Evolutionary conservation across 495 filamentous ascomycete genomes (phyloP), one percentile per base, ranked within the genome.

Genomic region (Extremus antarcticus): DNA sequence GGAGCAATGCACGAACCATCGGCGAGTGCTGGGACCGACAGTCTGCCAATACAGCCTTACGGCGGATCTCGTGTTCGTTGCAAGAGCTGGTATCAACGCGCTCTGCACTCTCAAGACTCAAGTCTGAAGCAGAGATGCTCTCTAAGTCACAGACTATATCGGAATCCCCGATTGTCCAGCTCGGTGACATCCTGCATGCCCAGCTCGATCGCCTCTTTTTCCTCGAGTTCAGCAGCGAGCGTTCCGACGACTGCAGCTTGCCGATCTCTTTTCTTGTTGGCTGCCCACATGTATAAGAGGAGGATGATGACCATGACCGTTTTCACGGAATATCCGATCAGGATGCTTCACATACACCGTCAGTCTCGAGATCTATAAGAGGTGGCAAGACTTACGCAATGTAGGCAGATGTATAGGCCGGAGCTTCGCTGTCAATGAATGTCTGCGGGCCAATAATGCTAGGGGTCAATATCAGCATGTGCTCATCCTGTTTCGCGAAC

Each of bases 181-280:
- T 81, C 76, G 0, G 77, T 79, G 66, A 75, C 66, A 55, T 79
- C 76, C 65, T 76, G 65, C 76, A 81, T 81, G n/a, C 78, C 77
- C 51, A 61, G 67, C 53, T 79, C 75, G 46, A 79, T 71, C 0
- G 74, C 76, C 32, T 73, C 74, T 52, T 65, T 66, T 35, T 73
- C 68, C 51, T 73, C 70, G 17, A 69, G 68, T 3, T 67, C 63
- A 0, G 63, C 62, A 1, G 48, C 40, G 17, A 43, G 53, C 17
- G 59, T 46, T 32, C 63, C 61, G 50, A 56, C 50, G 17, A 67
- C 60, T 25, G 40, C 23, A 11, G 71, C 71, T 25, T 72, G 71
- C 0, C 70, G 62, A 59, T 79, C 76, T 24, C 78, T 68, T 35
- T 73, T 72, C 66, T 74, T 78, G 57, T 81, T 81, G 23, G 73